These are phyloP conservation scores for Fallopia convolvulus DNA, from an alignment of 148 eudicot genomes.

Conservation along the genomic window DNA sequence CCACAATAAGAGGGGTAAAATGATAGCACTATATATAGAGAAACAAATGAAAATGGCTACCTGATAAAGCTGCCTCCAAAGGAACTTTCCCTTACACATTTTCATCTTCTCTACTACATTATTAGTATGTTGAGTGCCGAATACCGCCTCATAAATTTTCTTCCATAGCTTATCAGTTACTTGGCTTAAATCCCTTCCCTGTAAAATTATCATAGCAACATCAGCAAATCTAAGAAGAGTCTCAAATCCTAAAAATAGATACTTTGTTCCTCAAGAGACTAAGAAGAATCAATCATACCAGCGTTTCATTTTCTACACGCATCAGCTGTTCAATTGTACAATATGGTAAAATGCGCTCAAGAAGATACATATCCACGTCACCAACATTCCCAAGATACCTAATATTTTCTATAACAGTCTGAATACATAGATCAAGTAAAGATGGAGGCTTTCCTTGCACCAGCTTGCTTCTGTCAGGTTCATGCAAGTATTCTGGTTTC, in stretches of 20 bases:
- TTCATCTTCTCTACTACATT: slow-evolving; percentile 45
- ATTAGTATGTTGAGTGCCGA: slow-evolving; percentile 39
- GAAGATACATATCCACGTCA: slow-evolving; percentile 46
- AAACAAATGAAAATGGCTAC: slow-evolving; percentile 18
- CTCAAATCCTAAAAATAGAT: neutral
- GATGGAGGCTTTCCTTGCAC: slow-evolving; percentile 38
- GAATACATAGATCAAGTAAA: slow-evolving; percentile 76
- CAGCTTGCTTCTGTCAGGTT: slow-evolving; percentile 19
- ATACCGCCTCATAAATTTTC: slow-evolving; percentile 48
- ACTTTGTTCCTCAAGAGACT: neutral
- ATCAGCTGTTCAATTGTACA: slow-evolving; percentile 72
- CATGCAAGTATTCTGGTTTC: slow-evolving; percentile 21
- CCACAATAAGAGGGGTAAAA: neutral
- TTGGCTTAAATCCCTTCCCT: slow-evolving; percentile 84
- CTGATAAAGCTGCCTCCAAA: slow-evolving; percentile 76
- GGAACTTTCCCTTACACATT: slow-evolving; percentile 25
- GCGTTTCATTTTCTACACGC: slow-evolving; percentile 62
- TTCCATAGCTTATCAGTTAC: slow-evolving; percentile 77
- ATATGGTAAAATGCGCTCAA: slow-evolving; percentile 76
- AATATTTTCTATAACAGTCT: slow-evolving; percentile 66
- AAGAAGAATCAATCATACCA: slow-evolving; percentile 36
- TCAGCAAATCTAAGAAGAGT: neutral
- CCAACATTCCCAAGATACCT: slow-evolving; percentile 85
- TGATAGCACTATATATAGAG: neutral
- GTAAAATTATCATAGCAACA: slow-evolving; percentile 15